Percentiles rank a stretch among this genome's conserved stretches.
Conservation (phyloP, 2,329 filamentous ascomycete species). For the Scleromitrula shiraiana region DNA sequence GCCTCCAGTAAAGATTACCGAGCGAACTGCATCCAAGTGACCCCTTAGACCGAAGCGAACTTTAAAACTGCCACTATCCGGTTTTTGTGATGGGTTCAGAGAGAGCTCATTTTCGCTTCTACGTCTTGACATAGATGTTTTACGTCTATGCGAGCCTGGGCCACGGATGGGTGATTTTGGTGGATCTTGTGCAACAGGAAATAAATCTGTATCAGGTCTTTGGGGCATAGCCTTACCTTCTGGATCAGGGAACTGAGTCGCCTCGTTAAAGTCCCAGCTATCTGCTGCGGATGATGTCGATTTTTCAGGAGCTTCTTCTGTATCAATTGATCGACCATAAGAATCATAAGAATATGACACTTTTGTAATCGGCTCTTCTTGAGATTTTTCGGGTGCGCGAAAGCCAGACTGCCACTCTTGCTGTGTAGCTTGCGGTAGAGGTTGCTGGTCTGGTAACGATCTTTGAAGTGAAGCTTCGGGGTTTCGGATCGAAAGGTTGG, state of each 20-base stretch:
- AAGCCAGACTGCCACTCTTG: conserved; percentile 30
- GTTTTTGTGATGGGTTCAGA: conserved; percentile 46
- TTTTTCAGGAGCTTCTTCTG: conserved; percentile 39
- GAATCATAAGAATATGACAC: conserved; percentile 51
- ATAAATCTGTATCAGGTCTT: conserved; percentile 80
- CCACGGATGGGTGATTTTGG: conserved; percentile 72
- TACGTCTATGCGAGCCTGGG: conserved; percentile 64
- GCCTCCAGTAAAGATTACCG: conserved; percentile 93
- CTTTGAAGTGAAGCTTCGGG: conserved; percentile 43
- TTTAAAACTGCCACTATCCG: conserved; percentile 75
- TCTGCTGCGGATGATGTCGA: conserved; percentile 49
- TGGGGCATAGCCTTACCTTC: conserved; percentile 42
- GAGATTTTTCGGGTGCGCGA: conserved; percentile 23
- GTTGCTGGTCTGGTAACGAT: conserved; percentile 41
- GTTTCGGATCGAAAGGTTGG: conserved; percentile 32
- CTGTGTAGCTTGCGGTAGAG: conserved; percentile 34
- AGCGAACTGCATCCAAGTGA: conserved; percentile 87
- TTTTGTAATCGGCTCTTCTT: conserved; percentile 50
- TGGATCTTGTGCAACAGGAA: conserved; percentile 71
- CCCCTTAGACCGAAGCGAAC: conserved; percentile 86
- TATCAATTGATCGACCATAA: conserved; percentile 43
- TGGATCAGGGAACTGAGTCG: conserved; percentile 51
- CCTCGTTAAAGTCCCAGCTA: conserved; percentile 90
- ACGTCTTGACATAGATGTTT: conserved; percentile 68
- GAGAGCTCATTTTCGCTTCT: conserved; percentile 61